Base-by-base conservation (phyloP, 805 yeast species). In the Phaffomyces opuntiae region DNA sequence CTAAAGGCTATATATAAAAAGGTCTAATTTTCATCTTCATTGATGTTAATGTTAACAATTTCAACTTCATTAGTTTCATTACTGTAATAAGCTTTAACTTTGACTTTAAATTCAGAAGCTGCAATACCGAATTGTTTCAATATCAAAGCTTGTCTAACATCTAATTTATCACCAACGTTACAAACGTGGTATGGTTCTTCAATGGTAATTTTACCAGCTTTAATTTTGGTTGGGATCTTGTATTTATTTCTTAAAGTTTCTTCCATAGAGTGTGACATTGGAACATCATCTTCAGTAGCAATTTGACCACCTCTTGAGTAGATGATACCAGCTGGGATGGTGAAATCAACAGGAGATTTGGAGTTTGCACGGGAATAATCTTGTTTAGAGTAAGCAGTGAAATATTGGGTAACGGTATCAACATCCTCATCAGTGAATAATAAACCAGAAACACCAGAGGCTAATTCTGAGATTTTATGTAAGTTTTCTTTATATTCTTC, bases 121-220 rank as follows among this genome's bases (percentile, higher is more conserved):
- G 97, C 97, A 47, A 95, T 79, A 60, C 99, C 99, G 65, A 93
- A 95, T 56, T 87, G 93, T 68, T 93, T 93, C 65, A 93, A 74
- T 46, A 93, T 80, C 54, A 93, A 76, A 24, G 97, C 95, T 69
- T 93, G 95, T 59, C 85, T 83, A 42, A 90, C 93, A 66, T 88
- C 95, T 50, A 95, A 74, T 26, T 74, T 72, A 48, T 89, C 87
- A 37, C 95, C 96, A 56, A 82, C 70, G 45, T 71, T 72, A 67
- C 96, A 87, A 35, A 95, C 96, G 40, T 74, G 74, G 67, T 77
- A 87, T 36, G 93, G 93, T 54, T 80, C 79, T 19, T 78, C 79
- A 41, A 93, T 70, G 48, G 77, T 73, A 53, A 93, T 83, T 64
- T 91, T 91, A 64, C 99, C 99, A 43, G 81, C 75, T 61, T 84